Conservation (phyloP, 2,329 filamentous ascomycete species). For the Sporothrix sp. region DNA sequence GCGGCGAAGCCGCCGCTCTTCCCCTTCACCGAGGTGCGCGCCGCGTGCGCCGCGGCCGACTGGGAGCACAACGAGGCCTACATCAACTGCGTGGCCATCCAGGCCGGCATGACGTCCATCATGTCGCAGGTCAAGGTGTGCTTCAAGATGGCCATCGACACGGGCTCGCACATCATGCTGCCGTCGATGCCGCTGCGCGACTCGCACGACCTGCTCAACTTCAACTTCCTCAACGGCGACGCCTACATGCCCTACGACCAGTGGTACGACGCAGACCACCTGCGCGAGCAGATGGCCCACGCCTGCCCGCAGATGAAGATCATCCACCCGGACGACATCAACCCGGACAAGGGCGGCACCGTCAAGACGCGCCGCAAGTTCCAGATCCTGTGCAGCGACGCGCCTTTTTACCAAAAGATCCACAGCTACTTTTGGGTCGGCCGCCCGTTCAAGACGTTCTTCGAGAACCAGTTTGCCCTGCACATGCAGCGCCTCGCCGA, state of each 20-base stretch:
- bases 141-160: constrained; percentile 27
- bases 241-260: constrained; percentile 26
- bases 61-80: constrained; percentile 24
- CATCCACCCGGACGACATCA: constrained; percentile 20
- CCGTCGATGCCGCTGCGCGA: constrained; percentile 27
- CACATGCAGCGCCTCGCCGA: constrained; percentile 8
- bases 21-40: constrained; percentile 19
- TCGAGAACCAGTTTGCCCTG: constrained; percentile 10
- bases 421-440: constrained; percentile 26
- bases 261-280: constrained; percentile 27
- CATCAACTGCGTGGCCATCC: constrained; percentile 25
- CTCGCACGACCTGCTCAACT: constrained; percentile 22
- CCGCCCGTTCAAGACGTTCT: constrained; percentile 23
- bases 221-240: constrained; percentile 25
- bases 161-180: constrained; percentile 24
- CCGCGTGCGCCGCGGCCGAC: constrained; percentile 20
- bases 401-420: constrained; percentile 21
- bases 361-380: constrained; percentile 20
- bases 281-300: constrained; percentile 19
- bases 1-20: constrained; percentile 16
- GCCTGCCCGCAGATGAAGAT: constrained; percentile 27
- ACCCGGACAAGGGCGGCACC: constrained; percentile 4
- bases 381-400: constrained; percentile 19
- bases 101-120: constrained; percentile 26
- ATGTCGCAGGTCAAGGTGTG: constrained; percentile 28